Evolutionary conservation across 2,329 filamentous ascomycete species (phyloP), one percentile per base, ranked within the genome.

Genomic region (Gnomoniopsis smithogilvyi): DNA sequence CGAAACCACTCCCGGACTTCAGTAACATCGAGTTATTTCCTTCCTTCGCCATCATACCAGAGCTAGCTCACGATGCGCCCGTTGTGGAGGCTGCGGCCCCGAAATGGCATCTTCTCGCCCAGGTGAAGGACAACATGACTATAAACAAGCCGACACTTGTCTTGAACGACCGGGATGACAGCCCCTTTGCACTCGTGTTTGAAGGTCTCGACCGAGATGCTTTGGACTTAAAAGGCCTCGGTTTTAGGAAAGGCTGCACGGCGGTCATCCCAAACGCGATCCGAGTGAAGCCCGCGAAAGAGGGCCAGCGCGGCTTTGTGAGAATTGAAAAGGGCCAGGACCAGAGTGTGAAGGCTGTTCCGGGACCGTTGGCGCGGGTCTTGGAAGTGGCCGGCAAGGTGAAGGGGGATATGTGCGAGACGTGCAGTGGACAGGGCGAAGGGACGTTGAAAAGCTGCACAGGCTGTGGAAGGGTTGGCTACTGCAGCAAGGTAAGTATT

Each of bases 111-210:
- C 73, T 80, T 41, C 69, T 81, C 14, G 78, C 74, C 43, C 73
- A 79, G 58, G 69, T 80, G 57, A 75, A 75, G 60, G 72, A 80
- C 62, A 72, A 80, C 68, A 76, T 75, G 68, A 77, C 78, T 45
- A 78, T 81, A 63, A 80, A 73, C 21, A 76, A 80, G 62, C 78
- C 79, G 6, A 81, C 79, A 3, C 72, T 80, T 1, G 75, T 80
- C 54, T 72, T 73, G 19, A 68, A 69, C 36, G 79, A 81, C 70
- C 67, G 71, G 38, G 62, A 65, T 45, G 69, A 70, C 45, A 63
- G 67, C 21, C 69, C 75, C 36, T 80, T 80, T 63, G 78, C 78
- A 2, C 70, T 81, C 8, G 74, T 76, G 1, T 81, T 79, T 57
- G 76, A 77, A 59, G 76, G 76, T 34, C 63, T 68, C 24, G 72